These are phyloP conservation scores for Bruguiera sexangula DNA, from an alignment of 345 rosid species.

Conservation along the genomic window DNA sequence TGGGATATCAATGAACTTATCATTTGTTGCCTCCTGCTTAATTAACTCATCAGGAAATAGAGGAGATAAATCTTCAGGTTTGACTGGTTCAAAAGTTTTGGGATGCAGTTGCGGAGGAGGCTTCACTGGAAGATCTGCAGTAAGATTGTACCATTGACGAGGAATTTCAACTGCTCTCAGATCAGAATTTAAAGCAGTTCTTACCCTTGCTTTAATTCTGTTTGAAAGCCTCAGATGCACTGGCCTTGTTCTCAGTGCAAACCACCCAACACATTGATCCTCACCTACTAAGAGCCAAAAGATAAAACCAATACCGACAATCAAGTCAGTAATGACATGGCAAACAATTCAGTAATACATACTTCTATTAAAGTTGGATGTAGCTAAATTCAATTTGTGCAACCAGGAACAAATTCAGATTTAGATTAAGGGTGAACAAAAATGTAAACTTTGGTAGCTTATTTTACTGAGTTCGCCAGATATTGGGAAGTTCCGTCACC, in stretches of 20 bases:
- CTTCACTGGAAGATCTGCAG: conserved; percentile 73
- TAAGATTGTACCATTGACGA: conserved; percentile 62
- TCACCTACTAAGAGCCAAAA: conserved; percentile 16
- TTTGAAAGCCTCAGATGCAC: conserved; percentile 27
- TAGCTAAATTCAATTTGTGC: too few species aligned
- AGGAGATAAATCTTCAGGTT: conserved; percentile 73
- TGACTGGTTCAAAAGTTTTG: conserved; percentile 61
- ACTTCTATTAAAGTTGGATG: too few species aligned
- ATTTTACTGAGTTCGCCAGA: too few species aligned
- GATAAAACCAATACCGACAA: neutral
- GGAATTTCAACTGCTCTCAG: conserved; percentile 47
- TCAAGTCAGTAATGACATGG: neutral
- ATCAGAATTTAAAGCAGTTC: conserved; percentile 34
- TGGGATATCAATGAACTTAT: conserved; percentile 79
- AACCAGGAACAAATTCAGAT: too few species aligned
- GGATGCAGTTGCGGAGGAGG: conserved; percentile 89
- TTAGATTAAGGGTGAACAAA: too few species aligned
- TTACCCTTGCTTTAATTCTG: conserved; percentile 40
- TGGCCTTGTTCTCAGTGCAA: conserved; percentile 25
- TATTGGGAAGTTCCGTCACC: too few species aligned
- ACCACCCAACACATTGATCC: conserved; percentile 28
- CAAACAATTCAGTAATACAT: neutral
- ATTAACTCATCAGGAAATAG: conserved; percentile 79
- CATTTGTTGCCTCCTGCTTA: conserved; percentile 67
- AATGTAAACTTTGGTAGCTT: too few species aligned